Base-by-base conservation (phyloP, 2,329 filamentous ascomycete genomes). In the Aureobasidium sp. region DNA sequence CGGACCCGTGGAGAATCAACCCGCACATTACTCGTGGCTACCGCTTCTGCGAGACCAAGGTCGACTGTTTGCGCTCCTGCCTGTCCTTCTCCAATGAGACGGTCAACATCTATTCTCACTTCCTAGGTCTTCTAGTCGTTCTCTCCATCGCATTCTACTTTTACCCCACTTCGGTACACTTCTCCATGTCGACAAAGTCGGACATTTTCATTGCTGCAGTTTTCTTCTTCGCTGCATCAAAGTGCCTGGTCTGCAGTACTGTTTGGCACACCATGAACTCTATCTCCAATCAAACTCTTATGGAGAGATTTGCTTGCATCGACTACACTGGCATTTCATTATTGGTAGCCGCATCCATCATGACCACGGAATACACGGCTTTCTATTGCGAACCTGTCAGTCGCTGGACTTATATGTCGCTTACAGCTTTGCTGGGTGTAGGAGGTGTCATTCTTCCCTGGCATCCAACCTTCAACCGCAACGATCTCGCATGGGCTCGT, bases 191-290 rank as follows among this genome's bases (percentile, higher is more conserved):
- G 75, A 91, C 89, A 63, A 95, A 91, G 60, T 85, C 89, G 53
- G 94, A 99, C 72, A 85, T 97, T 64, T 84, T 94, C 71, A 91
- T 99, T 65, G 92, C 93, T 0, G 91, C 89, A 26, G 83, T 95
- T 67, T 99, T 99, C 82, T 97, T 99, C 79, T 90, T 96, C 71
- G 94, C 93, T 52, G 94, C 94, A 50, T 91, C 87, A 80, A 91
- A 97, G 75, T 97, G 93, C 71, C 84, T 99, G 61, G 86, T 93
- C 72, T 99, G 94, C 85, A 95, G 89, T 65, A 93, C 88, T 66
- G 86, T 97, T 71, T 99, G 94, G 94, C 94, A 99, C 78, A 97
- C 94, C 29, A 97, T 99, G 91, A 96, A 93, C 78, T 91, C 90
- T 69, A 95, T 97, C 61, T 91, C 93, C 20, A 90, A 96, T 68